Base-by-base conservation (phyloP, 495 filamentous ascomycete species). In the Tuber aestivum region DNA sequence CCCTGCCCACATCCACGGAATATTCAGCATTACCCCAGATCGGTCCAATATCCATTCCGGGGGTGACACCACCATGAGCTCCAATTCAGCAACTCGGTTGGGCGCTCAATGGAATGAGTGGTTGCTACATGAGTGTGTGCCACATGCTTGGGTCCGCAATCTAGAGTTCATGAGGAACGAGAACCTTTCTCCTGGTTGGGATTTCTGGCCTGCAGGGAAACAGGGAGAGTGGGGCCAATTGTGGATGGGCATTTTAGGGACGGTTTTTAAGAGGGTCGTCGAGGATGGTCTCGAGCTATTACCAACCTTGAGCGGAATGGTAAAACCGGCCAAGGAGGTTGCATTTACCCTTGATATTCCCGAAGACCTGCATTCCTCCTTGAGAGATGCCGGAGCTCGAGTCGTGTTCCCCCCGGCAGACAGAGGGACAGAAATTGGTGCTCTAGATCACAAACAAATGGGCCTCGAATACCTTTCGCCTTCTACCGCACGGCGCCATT, bases 1-100 rank as follows among this genome's bases (percentile, higher is more conserved):
- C 40, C 85, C 85, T 14, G 82, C 84, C 23, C 85, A 85, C 61
- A 83, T 86, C 6, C 85, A 86, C 69, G 85, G 85, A 4, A 77
- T 85, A 69, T 86, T 86, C 69, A 79, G 81, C 14, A 82, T 86
- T 41, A 82, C 84, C 2, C 84, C 85, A 0, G 85, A 86, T 71
- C 80, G 85, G 27, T 80, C 80, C 6, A 84, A 83, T 23, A 77
- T 86, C 71, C 81, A 83, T 77, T 75, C 75, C 12, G 77, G 77
- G 37, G 79, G 74, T 38, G 83, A 84, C 44, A 45, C 69, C 40
- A 82, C 80, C 40, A 71, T 74, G 41, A 72, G 72, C 65, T 79
- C 84, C 68, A 77, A 84, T 56, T 72, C 75, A 41, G 72, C 75
- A 75, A 82, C 75, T 16, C 77, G 69, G 35, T 72, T 77, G 14